Evolutionary conservation across 169 alveolate genomes (phyloP).

Genomic region (Besnoitia besnoiti): DNA sequence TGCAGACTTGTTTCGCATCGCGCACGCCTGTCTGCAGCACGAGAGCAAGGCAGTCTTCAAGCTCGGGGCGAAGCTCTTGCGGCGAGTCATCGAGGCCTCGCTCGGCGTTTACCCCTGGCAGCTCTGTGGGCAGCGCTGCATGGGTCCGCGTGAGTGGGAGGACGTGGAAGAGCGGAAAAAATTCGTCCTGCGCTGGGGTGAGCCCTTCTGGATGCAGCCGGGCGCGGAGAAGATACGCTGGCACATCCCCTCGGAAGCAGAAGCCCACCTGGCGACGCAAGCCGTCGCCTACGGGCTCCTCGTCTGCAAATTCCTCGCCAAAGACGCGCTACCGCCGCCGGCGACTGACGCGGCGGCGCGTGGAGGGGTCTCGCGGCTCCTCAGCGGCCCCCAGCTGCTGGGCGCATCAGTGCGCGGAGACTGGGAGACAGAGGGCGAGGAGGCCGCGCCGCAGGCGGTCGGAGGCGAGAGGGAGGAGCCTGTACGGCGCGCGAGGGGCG

Average conservation of each 20-base stretch:
- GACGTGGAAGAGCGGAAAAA: neutral
- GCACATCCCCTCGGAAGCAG: constrained; percentile 28
- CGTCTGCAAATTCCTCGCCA: constrained; percentile 20
- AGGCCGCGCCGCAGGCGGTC: neutral
- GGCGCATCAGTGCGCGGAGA: too few relatives aligned
- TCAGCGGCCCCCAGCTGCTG: too few relatives aligned
- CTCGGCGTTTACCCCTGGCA: constrained; percentile 37
- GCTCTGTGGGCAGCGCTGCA: constrained; percentile 33
- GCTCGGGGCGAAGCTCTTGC: constrained; percentile 49
- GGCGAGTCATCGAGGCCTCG: constrained; percentile 42
- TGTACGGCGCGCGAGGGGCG: neutral
- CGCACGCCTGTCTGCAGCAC: constrained; percentile 35
- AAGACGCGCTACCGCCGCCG: constrained; percentile 11
- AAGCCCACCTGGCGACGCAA: neutral
- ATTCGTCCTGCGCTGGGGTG: constrained; percentile 48
- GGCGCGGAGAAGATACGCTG: constrained; percentile 33
- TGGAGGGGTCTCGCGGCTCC: too few relatives aligned
- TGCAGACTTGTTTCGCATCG: neutral
- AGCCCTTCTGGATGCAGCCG: constrained; percentile 2
- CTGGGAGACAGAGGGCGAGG: too few relatives aligned
- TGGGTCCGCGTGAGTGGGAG: constrained; percentile 31
- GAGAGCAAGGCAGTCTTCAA: constrained; percentile 15
- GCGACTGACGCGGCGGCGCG: too few relatives aligned
- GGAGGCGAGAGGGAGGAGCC: neutral
- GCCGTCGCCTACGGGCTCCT: constrained; percentile 6